Evolutionary conservation across 2,329 filamentous ascomycete species (phyloP), one percentile per base, ranked within the genome.

Genomic region (Metarhizium humberi): DNA sequence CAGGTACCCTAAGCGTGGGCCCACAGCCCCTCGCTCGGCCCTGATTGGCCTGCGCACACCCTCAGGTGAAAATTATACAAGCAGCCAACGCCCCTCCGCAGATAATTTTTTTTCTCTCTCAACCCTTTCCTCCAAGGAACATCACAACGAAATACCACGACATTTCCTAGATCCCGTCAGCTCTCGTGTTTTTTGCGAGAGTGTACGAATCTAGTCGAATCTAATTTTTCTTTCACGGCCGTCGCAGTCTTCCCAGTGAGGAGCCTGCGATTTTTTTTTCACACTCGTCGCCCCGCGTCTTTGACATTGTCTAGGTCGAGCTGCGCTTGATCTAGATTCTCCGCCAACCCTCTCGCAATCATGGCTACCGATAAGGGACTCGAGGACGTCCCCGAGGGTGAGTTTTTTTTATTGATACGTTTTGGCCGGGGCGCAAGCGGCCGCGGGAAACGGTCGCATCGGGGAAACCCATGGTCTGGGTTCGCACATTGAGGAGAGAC

Each of bases 351-450:
- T 48, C 45, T 48, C 86, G 86, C 90, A 92, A 96, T 88, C 84
- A 97, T 97, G 92, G 92, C 92, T 90, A 86, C 87, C 75, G 88
- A 90, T 70, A 96, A 95, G 84, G 92, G 92, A 83, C 90, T 97
- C 80, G 92, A 96, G 83, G 92, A 97, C 76, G 87, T 96, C 78
- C 87, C 90, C 74, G 91, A 95, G 82, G 84, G 90, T 95, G 81
- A 80, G 90, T 85, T 61, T 11, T 11, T 18, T 20, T 4, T 16
- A 45, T 6, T 47, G 11, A 7, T 2, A 11, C 10, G 10, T 30
- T 10, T 32, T 6, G 10, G 20, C n/a, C 29, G 38, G 10, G 20
- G 20, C 30, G 45, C 20, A 20, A 20, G 16, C 11, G 10, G 3
- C 20, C 6, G 45, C 25, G 14, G 45, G 25, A 4, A 30, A 13